Evolutionary conservation across 371 early-diverging fungal genomes (phyloP), one percentile per base, ranked within the genome.

Genomic region (Mucor circinelloides): DNA sequence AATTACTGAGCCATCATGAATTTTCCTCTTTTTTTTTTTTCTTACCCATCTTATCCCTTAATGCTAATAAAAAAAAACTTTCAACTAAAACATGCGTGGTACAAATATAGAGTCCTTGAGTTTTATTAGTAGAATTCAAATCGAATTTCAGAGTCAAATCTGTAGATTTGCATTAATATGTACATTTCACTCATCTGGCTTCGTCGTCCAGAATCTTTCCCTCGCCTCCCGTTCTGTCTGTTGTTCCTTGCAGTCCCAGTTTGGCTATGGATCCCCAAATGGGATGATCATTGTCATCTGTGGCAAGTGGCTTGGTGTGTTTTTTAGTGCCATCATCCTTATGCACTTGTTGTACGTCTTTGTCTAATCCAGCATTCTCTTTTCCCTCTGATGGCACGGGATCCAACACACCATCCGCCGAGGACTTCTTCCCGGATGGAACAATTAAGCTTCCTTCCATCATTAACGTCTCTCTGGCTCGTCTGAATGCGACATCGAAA

Each of bases 391-490:
- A 19, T 10, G 38, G 48, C 12, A 52, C 44, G 21, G 67, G 55
- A 62, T 65, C 58, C 21, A 72, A 34, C 5, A 61, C 54, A 36
- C 72, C 72, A 9, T 55, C 28, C 9, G 23, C 50, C 3, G 50
- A 50, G 12, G 50, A 23, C 10, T 23, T 21, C 30, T 19, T 42
- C 12, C 42, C 38, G 15, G 54, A 23, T 12, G 17, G 30, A 17
- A 61, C 8, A 46, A 31, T 7, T 7, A 27, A 19, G n/a, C n/a
- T 30, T 21, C 67, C 69, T 42, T 73, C 63, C 50, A 82, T 52
- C 78, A 78, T 79, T 15, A 83, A 28, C 9, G 78, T 76, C 60
- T 83, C 81, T 2, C 77, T 59, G 12, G 84, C 84, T 60, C 80
- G 64, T 27, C 68, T 55, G 57, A 84, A 81, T 9, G 82, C 76